These are phyloP conservation scores for Ilex asprella DNA, from an alignment of 257 asterid genomes.

Conservation along the genomic window DNA sequence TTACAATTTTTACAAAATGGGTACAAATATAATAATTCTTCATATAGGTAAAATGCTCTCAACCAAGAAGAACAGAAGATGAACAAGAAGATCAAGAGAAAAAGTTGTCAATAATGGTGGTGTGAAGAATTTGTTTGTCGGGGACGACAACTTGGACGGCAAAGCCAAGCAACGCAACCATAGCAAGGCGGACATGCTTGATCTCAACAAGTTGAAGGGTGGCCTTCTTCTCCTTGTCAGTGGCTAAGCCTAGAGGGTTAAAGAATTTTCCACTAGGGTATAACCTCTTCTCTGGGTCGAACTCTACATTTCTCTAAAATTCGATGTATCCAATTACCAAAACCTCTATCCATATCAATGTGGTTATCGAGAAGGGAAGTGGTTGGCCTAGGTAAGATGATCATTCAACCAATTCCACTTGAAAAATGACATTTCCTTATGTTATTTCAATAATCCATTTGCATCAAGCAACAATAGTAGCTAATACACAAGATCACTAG, in stretches of 20 bases:
- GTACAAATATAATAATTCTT: constrained; percentile 8
- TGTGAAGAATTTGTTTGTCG: constrained; percentile 96
- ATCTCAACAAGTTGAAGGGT: constrained; percentile 88
- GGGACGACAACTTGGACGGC: constrained; percentile 95
- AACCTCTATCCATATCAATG: constrained; percentile 90
- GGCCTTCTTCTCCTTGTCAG: constrained; percentile 90
- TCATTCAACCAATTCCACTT: constrained; percentile 93
- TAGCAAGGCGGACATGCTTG: constrained; percentile 97
- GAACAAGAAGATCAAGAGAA: constrained; percentile 36
- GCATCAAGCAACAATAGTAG: too few species aligned
- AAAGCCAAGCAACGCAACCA: constrained; percentile 90
- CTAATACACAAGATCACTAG: too few species aligned
- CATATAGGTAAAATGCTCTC: too few species aligned
- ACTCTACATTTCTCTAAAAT: constrained; percentile 92
- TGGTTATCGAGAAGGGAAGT: constrained; percentile 73
- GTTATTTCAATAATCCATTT: too few species aligned
- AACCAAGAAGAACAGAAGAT: constrained; percentile 4
- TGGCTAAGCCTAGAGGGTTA: constrained; percentile 86
- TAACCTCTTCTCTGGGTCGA: constrained; percentile 88
- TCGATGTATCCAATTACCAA: constrained; percentile 82
- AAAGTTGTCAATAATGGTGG: constrained; percentile 85
- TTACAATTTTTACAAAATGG: constrained; percentile 20
- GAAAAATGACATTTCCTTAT: neutral
- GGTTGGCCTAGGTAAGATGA: constrained; percentile 92
- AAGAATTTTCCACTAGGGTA: constrained; percentile 93